Base-by-base conservation (phyloP, 305 asterid genomes). In the Solanum hybrid region DNA sequence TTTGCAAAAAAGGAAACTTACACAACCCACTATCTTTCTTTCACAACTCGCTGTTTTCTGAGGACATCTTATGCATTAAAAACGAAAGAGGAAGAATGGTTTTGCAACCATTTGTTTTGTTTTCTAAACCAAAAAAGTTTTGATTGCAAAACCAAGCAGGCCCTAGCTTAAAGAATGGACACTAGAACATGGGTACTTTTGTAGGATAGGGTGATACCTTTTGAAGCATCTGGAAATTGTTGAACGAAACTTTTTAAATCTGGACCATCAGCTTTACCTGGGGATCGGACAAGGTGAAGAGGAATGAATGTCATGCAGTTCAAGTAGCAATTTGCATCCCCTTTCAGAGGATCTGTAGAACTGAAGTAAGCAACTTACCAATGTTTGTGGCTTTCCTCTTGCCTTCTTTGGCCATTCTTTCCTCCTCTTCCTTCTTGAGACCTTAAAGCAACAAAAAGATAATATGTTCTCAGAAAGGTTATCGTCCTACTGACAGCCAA, bases 361-460 rank as follows among this genome's bases (percentile, higher is more conserved):
- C 31, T 29, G 31, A 29, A n/a, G n/a, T n/a, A n/a, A n/a, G 80
- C 36, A 90, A 89, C 96, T 93, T 90, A 96, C 98, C 96, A 73
- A 91, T 90, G 87, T 89, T 93, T 35, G 91, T 87, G 72, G 89
- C 90, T 93, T 94, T 95, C 89, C 40, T 79, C 88, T 88, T 77
- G 89, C 95, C 96, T 93, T 88, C 92, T 92, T 91, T 94, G 90
- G 94, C 93, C 93, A 91, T 95, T 90, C 93, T 93, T 93, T 95
- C 96, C 91, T 95, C 99, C 92, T 97, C 99, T 91, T 95, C 98
- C 93, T 94, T 96, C 96, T 92, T 97, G 92, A 95, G 98, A 92
- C 91, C 99, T 97, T 81, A 89, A 73, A 64, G 87, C 80, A 86
- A 86, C 40, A 75, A 90, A 91, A 88, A 72, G 87, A 88, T 46